phyloP scores from a whole-genome alignment of 495 filamentous ascomycete species.

The Aspergillus incahuasiensis region DNA sequence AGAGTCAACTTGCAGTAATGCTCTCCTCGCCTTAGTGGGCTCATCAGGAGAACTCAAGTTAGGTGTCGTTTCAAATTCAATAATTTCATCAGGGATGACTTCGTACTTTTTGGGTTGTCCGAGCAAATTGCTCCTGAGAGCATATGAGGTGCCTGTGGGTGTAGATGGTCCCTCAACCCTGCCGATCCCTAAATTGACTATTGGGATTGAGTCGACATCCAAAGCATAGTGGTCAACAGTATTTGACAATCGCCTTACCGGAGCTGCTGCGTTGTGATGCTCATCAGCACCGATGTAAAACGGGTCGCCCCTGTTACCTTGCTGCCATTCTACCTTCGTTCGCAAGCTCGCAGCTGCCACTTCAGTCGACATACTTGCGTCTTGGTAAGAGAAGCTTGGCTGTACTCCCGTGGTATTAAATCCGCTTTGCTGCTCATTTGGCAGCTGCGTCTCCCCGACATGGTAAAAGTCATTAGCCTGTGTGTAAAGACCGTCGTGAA shows the following conservation, averaged over 20 bases:
- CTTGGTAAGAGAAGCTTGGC: constrained; percentile 57
- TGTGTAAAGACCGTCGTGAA: constrained; percentile 7
- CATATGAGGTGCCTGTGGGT: constrained; percentile 10
- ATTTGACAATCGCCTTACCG: constrained; percentile 28
- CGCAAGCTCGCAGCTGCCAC: constrained; percentile 57
- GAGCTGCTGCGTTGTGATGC: constrained; percentile 48
- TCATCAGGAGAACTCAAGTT: constrained; percentile 24
- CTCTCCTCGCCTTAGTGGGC: constrained; percentile 42
- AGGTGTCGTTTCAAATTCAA: constrained; percentile 30
- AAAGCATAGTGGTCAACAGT: constrained; percentile 66
- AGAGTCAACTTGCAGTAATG: constrained; percentile 77
- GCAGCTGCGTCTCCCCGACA: constrained; percentile 27
- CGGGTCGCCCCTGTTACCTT: constrained; percentile 85
- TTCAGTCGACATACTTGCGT: constrained; percentile 50
- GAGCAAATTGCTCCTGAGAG: constrained; percentile 20
- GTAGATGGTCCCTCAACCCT: constrained; percentile 27
- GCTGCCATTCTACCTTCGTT: constrained; percentile 62
- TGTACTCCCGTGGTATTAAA: constrained; percentile 15
- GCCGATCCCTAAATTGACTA: constrained; percentile 80
- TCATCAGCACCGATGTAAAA: constrained; percentile 77
- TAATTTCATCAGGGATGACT: constrained; percentile 59
- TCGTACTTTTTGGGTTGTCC: constrained; percentile 46
- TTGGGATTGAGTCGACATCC: constrained; percentile 90
- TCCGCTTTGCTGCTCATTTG: constrained; percentile 29
- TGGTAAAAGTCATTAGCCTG: constrained; percentile 70